Base-by-base conservation (phyloP, 441 rosid species). In the Eugenia klotzschiana region DNA sequence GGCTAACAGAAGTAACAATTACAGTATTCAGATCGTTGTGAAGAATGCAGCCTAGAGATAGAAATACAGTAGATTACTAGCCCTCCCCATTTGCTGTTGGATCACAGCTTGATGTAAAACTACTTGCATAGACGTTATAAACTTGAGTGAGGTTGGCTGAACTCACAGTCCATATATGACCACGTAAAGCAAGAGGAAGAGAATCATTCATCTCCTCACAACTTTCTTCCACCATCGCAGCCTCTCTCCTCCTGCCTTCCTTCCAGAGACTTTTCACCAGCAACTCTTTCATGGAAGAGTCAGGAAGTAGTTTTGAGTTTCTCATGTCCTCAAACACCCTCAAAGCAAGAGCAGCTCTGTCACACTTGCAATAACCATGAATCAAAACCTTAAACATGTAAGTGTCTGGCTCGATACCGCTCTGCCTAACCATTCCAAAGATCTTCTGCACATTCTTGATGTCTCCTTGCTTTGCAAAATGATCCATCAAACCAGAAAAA, bases 231-330 rank as follows among this genome's bases (percentile, higher is more conserved):
- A 96, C 92, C 79, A 82, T 82, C 52, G 96, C 98, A 53, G 98
- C 97, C 87, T 96, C 98, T 89, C 88, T 96, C 79, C 98, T 87
- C 90, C 90, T 93, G 87, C 95, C 98, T 93, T 96, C 98, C 86
- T 90, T 92, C 98, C 98, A 95, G 52, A 93, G 96, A 90, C 96
- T 93, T 89, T 88, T 95, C 43, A 92, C 95, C 82, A 96, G 96
- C 89, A 96, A 85, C 83, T 93, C 93, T 88, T 92, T 95, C 3
- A 94, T 92, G 77, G 90, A 90, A 86, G 79, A 89, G 84, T 94
- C 98, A 26, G 92, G 96, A 90, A 89, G 86, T 86, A 92, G 72
- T 85, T 90, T 91, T 52, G 86, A 88, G 84, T 87, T 92, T 54
- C 85, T 91, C 96, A 96, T 91, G 82, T 96, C 98, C 80, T 93